Percentiles rank a stretch among this genome's conserved stretches.
Evolutionary conservation across 2,329 filamentous ascomycete genomes (phyloP).

Genomic region (Hypoxylon sp.): DNA sequence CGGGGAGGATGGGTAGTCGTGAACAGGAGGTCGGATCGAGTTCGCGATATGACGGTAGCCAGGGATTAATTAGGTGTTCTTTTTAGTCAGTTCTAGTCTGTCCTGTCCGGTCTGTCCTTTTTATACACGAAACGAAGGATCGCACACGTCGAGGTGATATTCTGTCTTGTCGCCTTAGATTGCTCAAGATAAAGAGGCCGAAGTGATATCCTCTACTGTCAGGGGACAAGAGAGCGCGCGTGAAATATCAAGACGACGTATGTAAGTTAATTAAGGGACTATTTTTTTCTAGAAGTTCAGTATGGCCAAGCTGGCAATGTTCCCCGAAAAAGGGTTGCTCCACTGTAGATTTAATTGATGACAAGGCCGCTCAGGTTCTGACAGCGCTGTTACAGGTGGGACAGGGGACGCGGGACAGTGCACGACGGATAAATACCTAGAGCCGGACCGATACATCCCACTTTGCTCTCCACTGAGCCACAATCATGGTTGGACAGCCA

Average conservation of each 20-base stretch:
- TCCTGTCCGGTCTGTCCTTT: conserved; percentile 29
- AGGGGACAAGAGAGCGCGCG: conserved; percentile 27
- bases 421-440: conserved; percentile 30
- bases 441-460: conserved; percentile 11
- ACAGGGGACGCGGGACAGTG: conserved; percentile 3
- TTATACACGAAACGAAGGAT: conserved; percentile 16
- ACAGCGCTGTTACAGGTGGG: conserved; percentile 26
- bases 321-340: conserved; percentile 36
- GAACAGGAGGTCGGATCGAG: conserved; percentile 6
- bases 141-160: conserved; percentile 22
- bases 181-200: conserved; percentile 21
- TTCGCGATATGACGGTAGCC: conserved; percentile 31
- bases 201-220: conserved; percentile 6
- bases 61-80: conserved; percentile 23
- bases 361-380: conserved; percentile 4
- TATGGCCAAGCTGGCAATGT: conserved; percentile 46
- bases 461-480: background rate
- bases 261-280: conserved; percentile 18
- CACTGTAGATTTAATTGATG: conserved; percentile 41
- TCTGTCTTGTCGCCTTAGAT: conserved; percentile 20
- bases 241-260: conserved; percentile 16
- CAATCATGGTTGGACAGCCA: background rate
- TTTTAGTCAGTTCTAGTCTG: background rate
- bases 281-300: conserved; percentile 36
- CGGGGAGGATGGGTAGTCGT: conserved; percentile 33